phyloP scores from a whole-genome alignment of 1,284 basidiomycete species.

The Uromyces viciae-fabae region DNA sequence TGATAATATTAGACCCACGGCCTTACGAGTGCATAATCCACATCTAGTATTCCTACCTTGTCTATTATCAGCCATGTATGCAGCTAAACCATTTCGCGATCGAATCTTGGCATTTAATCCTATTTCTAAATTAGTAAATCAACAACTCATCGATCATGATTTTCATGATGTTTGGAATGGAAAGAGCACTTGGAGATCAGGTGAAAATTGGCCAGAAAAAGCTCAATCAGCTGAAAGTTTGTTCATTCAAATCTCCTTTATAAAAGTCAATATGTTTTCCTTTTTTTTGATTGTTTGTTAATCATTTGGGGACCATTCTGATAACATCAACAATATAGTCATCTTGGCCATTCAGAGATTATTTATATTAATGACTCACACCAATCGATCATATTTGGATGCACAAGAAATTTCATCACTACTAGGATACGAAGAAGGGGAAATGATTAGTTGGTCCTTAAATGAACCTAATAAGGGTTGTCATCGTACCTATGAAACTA shows the following conservation, averaged over 20 bases:
- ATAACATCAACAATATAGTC: neutral
- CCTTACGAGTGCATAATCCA: constrained; percentile 33
- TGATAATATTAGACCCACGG: constrained; percentile 22
- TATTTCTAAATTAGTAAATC: neutral
- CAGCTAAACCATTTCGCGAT: constrained; percentile 43
- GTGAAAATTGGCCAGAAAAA: constrained; percentile 40
- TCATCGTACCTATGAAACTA: constrained; percentile 43
- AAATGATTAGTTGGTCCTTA: constrained; percentile 43
- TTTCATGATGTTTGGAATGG: constrained; percentile 40
- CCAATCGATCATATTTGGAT: constrained; percentile 39
- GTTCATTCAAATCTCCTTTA: neutral
- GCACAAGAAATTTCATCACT: constrained; percentile 33
- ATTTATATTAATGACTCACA: constrained; percentile 34
- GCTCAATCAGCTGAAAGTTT: constrained; percentile 31
- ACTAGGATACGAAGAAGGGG: constrained; percentile 43
- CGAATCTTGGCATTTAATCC: constrained; percentile 40
- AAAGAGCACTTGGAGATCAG: constrained; percentile 39
- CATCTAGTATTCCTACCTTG: constrained; percentile 44
- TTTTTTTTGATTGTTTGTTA: neutral
- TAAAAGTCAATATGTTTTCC: neutral
- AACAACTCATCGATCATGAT: constrained; percentile 36
- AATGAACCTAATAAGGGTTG: constrained; percentile 45
- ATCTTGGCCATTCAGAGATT: constrained; percentile 39
- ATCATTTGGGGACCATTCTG: neutral
- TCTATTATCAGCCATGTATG: constrained; percentile 38